Evolutionary conservation across 805 yeast genomes (phyloP), one percentile per base, ranked within the genome.

Genomic region (Yamadazyma sp.): DNA sequence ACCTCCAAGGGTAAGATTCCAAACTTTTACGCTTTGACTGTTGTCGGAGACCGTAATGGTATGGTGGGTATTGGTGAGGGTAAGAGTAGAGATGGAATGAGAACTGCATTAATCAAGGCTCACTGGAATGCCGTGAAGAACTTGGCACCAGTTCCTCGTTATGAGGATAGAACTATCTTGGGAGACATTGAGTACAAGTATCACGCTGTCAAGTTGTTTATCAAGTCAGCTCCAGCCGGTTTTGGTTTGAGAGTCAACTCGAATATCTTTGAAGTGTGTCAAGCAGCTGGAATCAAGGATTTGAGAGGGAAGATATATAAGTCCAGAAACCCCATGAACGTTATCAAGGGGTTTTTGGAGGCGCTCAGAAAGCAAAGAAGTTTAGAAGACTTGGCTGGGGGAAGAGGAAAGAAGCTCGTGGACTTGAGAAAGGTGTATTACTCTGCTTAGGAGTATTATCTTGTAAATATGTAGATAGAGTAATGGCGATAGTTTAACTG

Each of bases 31-130:
- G 84, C 89, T 0, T 62, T 93, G 46, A 91, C 89, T 10, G 84
- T 89, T 24, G 96, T 85, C 11, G 99, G 99, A 32, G 95, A 93
- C 62, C 76, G 81, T 38, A 84, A 86, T 47, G 99, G 99, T 47
- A 84, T 88, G 83, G 72, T 93, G 42, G 98, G 98, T 24, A 70
- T 90, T 33, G 99, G 98, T 34, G 95, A 89, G 61, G 99, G 98
- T 45, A 87, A 86, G 56, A 91, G 93, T 44, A 72, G 88, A 49
- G 81, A 77, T 39, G 87, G 83, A 42, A 76, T 83, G 66, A 67
- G 83, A 35, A 74, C 75, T 38, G 96, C 98, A 2, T 74, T 82
- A 22, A 67, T 76, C 27, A 85, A 87, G 57, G 96, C 98, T 4
- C 88, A 82, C 60, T 86, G 95, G 95, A 83, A 85, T 54, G 97